Conservation (phyloP, 2,329 filamentous ascomycete species). For the Dichotomopilus funicola region DNA sequence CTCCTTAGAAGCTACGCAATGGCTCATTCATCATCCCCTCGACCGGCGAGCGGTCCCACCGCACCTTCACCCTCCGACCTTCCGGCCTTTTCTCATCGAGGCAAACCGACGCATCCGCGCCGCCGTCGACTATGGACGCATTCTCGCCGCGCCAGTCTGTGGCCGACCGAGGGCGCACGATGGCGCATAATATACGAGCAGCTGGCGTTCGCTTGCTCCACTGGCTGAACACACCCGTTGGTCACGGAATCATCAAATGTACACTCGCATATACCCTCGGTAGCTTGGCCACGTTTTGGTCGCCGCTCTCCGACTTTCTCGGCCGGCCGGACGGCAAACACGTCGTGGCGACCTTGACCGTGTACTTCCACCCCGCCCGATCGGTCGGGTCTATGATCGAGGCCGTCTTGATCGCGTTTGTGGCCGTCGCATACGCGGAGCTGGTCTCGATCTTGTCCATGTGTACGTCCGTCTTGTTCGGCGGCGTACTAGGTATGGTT, state of each 20-base stretch:
- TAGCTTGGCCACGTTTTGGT: conserved; percentile 78
- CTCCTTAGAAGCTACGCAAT: conserved; percentile 63
- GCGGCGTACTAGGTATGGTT: conserved; percentile 57
- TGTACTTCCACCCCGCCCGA: conserved; percentile 89
- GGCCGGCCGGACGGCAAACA: conserved; percentile 88
- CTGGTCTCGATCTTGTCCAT: conserved; percentile 77
- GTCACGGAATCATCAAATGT: conserved; percentile 81
- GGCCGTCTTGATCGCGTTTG: conserved; percentile 67
- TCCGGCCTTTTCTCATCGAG: background rate
- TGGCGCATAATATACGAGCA: conserved; percentile 34
- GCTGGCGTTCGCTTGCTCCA: conserved; percentile 38
- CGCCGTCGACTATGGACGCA: conserved; percentile 28
- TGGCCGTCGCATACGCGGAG: conserved; percentile 73
- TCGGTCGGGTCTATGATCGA: conserved; percentile 86
- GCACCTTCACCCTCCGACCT: conserved; percentile 67
- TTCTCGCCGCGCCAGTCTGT: conserved; percentile 32
- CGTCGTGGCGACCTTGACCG: conserved; percentile 85
- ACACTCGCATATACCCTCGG: conserved; percentile 83
- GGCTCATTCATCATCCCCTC: conserved; percentile 80
- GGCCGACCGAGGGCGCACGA: conserved; percentile 30
- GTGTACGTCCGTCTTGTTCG: conserved; percentile 78
- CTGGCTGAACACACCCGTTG: conserved; percentile 66
- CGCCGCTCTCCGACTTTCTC: conserved; percentile 63
- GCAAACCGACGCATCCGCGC: conserved; percentile 26
- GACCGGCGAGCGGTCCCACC: conserved; percentile 78